Conservation (phyloP, 2,329 filamentous ascomycete genomes). For the Delphinella strobiligena region DNA sequence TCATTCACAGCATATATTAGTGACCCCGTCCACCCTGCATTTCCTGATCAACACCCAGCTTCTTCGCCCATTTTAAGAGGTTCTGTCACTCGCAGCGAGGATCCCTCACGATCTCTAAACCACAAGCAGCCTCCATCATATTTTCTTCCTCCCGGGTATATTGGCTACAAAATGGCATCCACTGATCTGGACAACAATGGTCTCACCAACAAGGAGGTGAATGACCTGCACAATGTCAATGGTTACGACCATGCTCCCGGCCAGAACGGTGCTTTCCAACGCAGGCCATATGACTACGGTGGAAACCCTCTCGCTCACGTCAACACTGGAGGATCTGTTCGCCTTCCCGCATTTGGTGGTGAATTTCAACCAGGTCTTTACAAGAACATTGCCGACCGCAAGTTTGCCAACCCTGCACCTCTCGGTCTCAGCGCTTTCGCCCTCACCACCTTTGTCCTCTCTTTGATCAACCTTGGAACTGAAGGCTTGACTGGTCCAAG, state of each 20-base stretch:
- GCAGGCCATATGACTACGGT: constrained; percentile 37
- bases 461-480: constrained; percentile 36
- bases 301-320: constrained; percentile 41
- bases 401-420: constrained; percentile 48
- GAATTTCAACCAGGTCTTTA: constrained; percentile 42
- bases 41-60: neutral
- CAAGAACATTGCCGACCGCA: constrained; percentile 24
- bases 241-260: constrained; percentile 26
- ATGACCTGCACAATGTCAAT: constrained; percentile 17
- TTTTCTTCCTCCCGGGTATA: neutral
- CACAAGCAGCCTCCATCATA: neutral
- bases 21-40: neutral
- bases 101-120: neutral
- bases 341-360: constrained; percentile 38
- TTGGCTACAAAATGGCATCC: constrained; percentile 24
- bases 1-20: neutral
- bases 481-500: constrained; percentile 29
- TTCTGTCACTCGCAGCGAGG: neutral
- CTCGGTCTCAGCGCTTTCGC: constrained; percentile 52
- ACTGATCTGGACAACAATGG: constrained; percentile 16
- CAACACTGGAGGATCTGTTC: constrained; percentile 36
- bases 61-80: neutral
- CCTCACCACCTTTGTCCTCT: constrained; percentile 51
- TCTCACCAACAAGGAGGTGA: constrained; percentile 14
- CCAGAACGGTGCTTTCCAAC: constrained; percentile 17